A percentile compares a stretch with the other conserved stretches of the same genome.
Conservation (phyloP, 1,284 basidiomycete genomes). For the Athelia sp. region DNA sequence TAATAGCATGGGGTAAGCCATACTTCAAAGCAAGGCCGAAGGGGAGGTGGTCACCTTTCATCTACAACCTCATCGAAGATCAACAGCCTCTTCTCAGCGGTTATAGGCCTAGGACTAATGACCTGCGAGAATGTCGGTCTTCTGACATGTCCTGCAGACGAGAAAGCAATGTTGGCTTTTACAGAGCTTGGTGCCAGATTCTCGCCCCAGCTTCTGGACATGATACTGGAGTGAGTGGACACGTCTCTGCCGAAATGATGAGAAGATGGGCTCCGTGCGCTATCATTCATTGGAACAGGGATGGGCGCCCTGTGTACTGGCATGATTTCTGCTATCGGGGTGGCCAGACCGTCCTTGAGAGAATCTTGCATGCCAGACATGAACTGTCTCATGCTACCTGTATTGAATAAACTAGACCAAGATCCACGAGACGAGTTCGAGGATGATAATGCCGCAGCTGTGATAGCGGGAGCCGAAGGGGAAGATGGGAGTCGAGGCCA, state of each 20-base stretch:
- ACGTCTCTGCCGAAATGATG: conserved; percentile 15
- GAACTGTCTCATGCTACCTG: conserved; percentile 59
- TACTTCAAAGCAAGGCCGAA: conserved; percentile 3
- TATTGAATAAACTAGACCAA: conserved; percentile 71
- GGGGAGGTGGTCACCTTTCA: conserved; percentile 12
- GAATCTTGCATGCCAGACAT: conserved; percentile 51
- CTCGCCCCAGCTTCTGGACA: conserved; percentile 39
- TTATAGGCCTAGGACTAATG: conserved; percentile 17
- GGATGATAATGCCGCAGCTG: conserved; percentile 28
- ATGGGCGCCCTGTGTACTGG: conserved; percentile 16
- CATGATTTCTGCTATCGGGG: conserved; percentile 29
- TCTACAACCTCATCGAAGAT: conserved; percentile 22
- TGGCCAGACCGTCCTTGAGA: conserved; percentile 36
- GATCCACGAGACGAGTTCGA: conserved; percentile 63
- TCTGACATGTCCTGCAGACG: conserved; percentile 31
- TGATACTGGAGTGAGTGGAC: conserved; percentile 29
- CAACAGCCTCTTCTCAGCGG: conserved; percentile 32
- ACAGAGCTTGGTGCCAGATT: conserved; percentile 14
- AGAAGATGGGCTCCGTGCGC: conserved; percentile 7
- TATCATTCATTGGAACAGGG: conserved; percentile 19
- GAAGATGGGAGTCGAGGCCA: conserved; percentile 34
- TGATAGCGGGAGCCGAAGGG: conserved; percentile 23
- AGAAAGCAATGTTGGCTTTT: conserved; percentile 29
- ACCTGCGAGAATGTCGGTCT: conserved; percentile 35
- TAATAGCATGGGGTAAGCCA: conserved; percentile 1